A percentile compares a stretch with the other conserved stretches of the same genome.
Conservation (phyloP, 805 yeast species). For the Candida multigemmis region DNA sequence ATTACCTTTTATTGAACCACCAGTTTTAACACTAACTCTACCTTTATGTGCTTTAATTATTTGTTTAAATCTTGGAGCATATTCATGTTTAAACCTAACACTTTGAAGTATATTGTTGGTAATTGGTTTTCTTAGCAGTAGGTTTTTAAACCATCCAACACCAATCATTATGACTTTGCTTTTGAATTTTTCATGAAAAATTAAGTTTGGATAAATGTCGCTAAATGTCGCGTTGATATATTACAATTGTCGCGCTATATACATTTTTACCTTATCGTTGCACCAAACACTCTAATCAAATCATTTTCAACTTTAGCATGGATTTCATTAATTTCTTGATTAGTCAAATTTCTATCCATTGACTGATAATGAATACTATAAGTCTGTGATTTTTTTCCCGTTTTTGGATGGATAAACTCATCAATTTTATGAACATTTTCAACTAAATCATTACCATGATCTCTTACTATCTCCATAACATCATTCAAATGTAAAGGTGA, state of each 20-base stretch:
- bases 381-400: constrained; percentile 69
- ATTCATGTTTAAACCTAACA: constrained; percentile 51
- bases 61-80: constrained; percentile 66
- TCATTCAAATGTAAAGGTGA: constrained; percentile 70
- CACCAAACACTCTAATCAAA: constrained; percentile 42
- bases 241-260: neutral
- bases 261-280: constrained; percentile 40
- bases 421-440: constrained; percentile 79
- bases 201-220: neutral
- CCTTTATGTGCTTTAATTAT: constrained; percentile 84
- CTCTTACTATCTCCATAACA: constrained; percentile 86
- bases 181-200: neutral
- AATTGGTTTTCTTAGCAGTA: too few species aligned
- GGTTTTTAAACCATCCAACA: constrained; percentile 1
- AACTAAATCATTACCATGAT: constrained; percentile 76
- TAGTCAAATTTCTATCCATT: constrained; percentile 87
- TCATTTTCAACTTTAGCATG: constrained; percentile 57
- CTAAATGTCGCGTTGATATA: neutral
- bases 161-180: too few species aligned
- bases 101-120: too few species aligned
- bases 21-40: constrained; percentile 86
- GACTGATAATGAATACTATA: constrained; percentile 90
- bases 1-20: constrained; percentile 89
- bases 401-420: constrained; percentile 78
- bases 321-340: constrained; percentile 69